Evolutionary conservation across 2,329 filamentous ascomycete species (phyloP), one percentile per base, ranked within the genome.

Genomic region (Hymenoscyphus fraxineus): DNA sequence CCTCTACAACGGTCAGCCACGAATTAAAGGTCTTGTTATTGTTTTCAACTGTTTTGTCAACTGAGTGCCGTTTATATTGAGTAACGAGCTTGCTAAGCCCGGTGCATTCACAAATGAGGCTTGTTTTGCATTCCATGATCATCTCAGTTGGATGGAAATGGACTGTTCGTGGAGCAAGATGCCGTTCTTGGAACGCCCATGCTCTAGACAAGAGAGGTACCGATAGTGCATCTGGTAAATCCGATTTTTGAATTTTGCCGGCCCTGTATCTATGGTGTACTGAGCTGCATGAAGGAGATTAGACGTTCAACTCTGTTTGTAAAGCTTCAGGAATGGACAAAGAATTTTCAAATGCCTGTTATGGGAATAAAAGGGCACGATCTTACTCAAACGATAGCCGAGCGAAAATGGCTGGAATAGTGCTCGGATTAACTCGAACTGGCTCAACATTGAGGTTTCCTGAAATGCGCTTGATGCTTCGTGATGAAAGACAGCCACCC

Each of bases 181-280:
- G 22, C 19, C 66, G 58, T 62, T 69, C 66, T 56, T 69, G 67
- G 32, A 69, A 63, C 0, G 58, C 63, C 66, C 67, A 69, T 2
- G 58, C 66, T 13, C 67, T 57, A 9, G 56, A 40, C 16, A 63
- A 59, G 13, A 66, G 55, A 2, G 58, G 58, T 19, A 59, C 58
- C 10, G 58, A 41, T 41, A 31, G 2, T 13, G 5, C 10, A 27
- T 59, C 58, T 22, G 58, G 39, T 22, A 59, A 22, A 41, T 59
- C 39, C 10, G 39, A 41, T 9, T 22, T 32, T 12, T 38, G 35
- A 10, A 27, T 16, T 3, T 32, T 41, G n/a, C 58, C 15, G 27
- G 38, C 44, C 19, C 58, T 59, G 38, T 59, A 59, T 27, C 58
- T 35, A 41, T 32, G 19, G 40, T 60, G 58, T n/a, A 47, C n/a